Evolutionary conservation across 345 rosid genomes (phyloP).

Genomic region (Brassica rapa): DNA sequence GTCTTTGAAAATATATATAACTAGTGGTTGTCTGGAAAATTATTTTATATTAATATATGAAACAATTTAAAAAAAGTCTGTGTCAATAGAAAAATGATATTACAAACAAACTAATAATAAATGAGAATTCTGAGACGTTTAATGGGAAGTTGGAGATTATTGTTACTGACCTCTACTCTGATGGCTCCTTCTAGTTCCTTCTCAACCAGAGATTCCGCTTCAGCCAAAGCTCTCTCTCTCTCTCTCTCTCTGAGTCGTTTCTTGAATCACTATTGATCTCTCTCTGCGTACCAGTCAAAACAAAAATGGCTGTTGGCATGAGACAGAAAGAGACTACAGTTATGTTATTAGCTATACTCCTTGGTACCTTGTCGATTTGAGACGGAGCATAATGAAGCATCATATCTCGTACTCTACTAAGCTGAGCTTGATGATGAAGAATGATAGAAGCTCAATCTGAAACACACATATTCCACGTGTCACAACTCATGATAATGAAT

Average conservation of each 20-base stretch:
- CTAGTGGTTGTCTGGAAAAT: too few species aligned
- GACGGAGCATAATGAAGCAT: slow-evolving; percentile 30
- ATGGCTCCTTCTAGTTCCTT: slow-evolving; percentile 64
- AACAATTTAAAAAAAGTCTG: too few species aligned
- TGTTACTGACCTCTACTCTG: slow-evolving; percentile 56
- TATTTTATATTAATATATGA: too few species aligned
- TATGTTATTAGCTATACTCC: not conserved
- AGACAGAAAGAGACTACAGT: slow-evolving; percentile 12
- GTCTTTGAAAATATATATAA: too few species aligned
- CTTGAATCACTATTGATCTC: slow-evolving; percentile 44
- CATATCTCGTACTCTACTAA: slow-evolving; percentile 53
- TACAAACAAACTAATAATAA: not conserved
- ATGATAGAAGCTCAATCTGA: slow-evolving; percentile 82
- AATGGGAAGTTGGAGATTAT: slow-evolving; percentile 1
- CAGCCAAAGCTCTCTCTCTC: slow-evolving; percentile 21
- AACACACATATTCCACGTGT: too few species aligned
- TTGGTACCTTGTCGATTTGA: slow-evolving; percentile 46
- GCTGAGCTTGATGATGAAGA: slow-evolving; percentile 60
- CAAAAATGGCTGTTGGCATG: not conserved
- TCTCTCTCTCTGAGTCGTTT: slow-evolving; percentile 40
- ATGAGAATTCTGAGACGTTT: not conserved
- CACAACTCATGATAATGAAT: not conserved
- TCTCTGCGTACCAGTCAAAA: slow-evolving; percentile 47
- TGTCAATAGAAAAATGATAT: too few species aligned
- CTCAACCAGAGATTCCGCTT: slow-evolving; percentile 51